A percentile compares a stretch with the other conserved stretches of the same genome.
phyloP scores from a whole-genome alignment of 192 early-diverging fungal genomes.

The Umbelopsis vinacea region DNA sequence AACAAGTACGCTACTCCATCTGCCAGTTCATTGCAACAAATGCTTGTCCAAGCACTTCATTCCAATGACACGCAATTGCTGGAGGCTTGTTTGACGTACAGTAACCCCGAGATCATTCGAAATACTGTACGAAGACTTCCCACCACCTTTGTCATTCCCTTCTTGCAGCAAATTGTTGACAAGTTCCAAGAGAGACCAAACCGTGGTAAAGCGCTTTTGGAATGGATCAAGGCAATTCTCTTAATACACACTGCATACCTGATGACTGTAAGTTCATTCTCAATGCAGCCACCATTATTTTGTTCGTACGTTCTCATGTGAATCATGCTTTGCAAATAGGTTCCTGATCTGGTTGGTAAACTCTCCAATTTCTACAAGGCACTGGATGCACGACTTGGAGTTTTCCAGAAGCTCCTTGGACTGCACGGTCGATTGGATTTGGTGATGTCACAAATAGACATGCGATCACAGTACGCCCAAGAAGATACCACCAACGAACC shows the following conservation, averaged over 20 bases:
- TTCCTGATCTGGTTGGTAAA: slow-evolving; percentile 53
- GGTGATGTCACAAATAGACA: slow-evolving; percentile 53
- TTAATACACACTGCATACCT: slow-evolving; percentile 58
- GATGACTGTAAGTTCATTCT: slow-evolving; percentile 48
- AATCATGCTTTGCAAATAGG: slow-evolving; percentile 17
- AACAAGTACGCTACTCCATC: slow-evolving; percentile 36
- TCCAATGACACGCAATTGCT: slow-evolving; percentile 53
- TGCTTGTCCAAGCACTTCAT: slow-evolving; percentile 60
- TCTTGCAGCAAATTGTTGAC: slow-evolving; percentile 52
- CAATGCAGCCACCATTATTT: not conserved
- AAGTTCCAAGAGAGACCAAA: slow-evolving; percentile 55
- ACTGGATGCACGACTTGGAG: slow-evolving; percentile 46
- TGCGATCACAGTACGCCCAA: slow-evolving; percentile 38
- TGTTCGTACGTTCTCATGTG: not conserved
- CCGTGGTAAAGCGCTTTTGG: slow-evolving; percentile 45
- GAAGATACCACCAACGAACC: slow-evolving; percentile 45
- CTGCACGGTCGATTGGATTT: slow-evolving; percentile 57
- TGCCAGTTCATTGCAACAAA: slow-evolving; percentile 55
- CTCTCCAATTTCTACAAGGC: slow-evolving; percentile 57
- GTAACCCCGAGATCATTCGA: slow-evolving; percentile 48
- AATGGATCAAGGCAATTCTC: slow-evolving; percentile 58
- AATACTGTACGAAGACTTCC: slow-evolving; percentile 55
- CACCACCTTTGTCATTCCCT: slow-evolving; percentile 51
- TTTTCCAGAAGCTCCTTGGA: slow-evolving; percentile 52
- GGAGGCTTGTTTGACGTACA: slow-evolving; percentile 51